These are phyloP conservation scores for Kentomonas sorsogonicus DNA, from an alignment of 208 protist genomes.

Conservation along the genomic window DNA sequence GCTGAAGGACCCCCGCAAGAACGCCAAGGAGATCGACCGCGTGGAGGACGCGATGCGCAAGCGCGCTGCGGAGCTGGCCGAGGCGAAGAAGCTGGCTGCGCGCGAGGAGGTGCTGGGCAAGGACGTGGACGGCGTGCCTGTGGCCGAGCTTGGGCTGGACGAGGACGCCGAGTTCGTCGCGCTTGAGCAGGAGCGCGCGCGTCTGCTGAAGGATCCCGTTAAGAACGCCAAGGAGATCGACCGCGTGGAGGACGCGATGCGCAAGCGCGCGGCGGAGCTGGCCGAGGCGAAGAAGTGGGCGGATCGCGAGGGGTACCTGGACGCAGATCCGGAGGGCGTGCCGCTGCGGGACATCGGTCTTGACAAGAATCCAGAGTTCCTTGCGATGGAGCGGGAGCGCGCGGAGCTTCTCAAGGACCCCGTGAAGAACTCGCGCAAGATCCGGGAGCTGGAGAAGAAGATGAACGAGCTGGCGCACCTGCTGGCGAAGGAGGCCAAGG, in stretches of 20 bases:
- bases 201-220: conserved; percentile 21
- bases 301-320: conserved; percentile 24
- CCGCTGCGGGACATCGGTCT: conserved; percentile 32
- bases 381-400: conserved; percentile 48
- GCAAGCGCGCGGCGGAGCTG: conserved; percentile 31
- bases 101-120: conserved; percentile 33
- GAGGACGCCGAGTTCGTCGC: conserved; percentile 24
- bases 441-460: conserved; percentile 33
- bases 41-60: conserved; percentile 23
- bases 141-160: conserved; percentile 35
- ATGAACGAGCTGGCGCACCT: conserved; percentile 33
- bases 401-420: conserved; percentile 26
- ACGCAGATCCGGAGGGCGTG: conserved; percentile 42
- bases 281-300: conserved; percentile 20
- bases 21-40: conserved; percentile 18
- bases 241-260: conserved; percentile 31
- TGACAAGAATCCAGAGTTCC: conserved; percentile 34
- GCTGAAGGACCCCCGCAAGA: conserved; percentile 18
- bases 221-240: conserved; percentile 28
- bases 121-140: conserved; percentile 29
- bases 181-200: conserved; percentile 51
- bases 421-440: conserved; percentile 20
- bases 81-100: conserved; percentile 32
- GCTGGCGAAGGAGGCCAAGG: conserved; percentile 22
- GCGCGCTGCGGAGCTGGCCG: conserved; percentile 24